These are phyloP conservation scores for Chlamydomonas reinhardtii DNA, from an alignment of 163 green algal species.

Conservation along the genomic window DNA sequence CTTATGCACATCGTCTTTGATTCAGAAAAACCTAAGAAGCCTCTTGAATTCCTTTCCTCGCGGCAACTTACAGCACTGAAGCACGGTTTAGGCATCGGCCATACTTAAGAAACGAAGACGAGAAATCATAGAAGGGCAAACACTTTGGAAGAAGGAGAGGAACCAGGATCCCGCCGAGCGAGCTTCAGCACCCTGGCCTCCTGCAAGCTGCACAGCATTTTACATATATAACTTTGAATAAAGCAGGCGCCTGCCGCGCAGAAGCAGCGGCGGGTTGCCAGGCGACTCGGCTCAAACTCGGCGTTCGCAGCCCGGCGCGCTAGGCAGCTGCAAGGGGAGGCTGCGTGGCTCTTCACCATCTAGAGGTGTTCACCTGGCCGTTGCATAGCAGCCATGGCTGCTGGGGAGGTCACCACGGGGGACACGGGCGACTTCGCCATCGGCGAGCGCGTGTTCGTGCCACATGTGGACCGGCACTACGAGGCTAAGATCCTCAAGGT, in stretches of 20 bases:
- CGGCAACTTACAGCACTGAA: too few relatives aligned
- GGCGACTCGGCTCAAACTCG: background rate
- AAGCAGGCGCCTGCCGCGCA: background rate
- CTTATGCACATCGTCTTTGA: too few relatives aligned
- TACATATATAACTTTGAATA: too few relatives aligned
- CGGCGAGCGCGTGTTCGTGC: slow-evolving; percentile 74
- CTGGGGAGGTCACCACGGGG: background rate
- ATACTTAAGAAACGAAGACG: too few relatives aligned
- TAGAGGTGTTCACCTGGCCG: background rate
- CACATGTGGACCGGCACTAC: slow-evolving; percentile 81
- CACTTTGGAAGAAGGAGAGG: too few relatives aligned
- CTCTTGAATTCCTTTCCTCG: too few relatives aligned
- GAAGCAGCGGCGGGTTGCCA: background rate
- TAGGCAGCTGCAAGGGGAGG: background rate
- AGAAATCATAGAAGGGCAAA: too few relatives aligned
- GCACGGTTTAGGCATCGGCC: too few relatives aligned
- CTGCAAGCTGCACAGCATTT: too few relatives aligned
- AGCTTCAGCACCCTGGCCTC: too few relatives aligned
- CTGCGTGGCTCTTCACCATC: background rate
- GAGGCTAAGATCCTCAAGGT: slow-evolving; percentile 82
- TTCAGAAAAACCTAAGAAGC: too few relatives aligned
- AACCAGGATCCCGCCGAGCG: too few relatives aligned
- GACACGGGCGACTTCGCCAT: slow-evolving; percentile 56
- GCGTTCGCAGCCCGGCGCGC: background rate
- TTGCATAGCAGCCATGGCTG: slow-evolving; percentile 5